Evolutionary conservation across 768 basidiomycete genomes (phyloP).

Genomic region (Crepidotus variabilis): DNA sequence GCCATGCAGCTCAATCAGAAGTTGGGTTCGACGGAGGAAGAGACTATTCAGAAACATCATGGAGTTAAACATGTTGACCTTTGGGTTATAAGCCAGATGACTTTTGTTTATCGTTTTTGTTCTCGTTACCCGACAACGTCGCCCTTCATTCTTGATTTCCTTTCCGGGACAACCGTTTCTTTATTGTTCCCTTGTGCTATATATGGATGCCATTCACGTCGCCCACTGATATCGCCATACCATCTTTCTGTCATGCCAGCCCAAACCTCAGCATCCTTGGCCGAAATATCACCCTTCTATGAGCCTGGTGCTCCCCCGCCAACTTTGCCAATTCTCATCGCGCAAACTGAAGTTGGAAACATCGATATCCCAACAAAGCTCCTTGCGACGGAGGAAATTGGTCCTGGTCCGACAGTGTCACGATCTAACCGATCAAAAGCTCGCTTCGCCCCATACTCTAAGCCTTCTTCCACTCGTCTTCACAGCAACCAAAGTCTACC

Average conservation of each 20-base stretch:
- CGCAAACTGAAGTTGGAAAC: slow-evolving; percentile 10
- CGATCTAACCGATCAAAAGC: background rate
- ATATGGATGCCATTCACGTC: too few species aligned
- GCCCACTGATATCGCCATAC: slow-evolving; percentile 2
- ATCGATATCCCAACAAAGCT: background rate
- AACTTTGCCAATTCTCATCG: slow-evolving; percentile 10
- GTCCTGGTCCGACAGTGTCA: slow-evolving; percentile 1
- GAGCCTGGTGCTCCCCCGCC: slow-evolving; percentile 15
- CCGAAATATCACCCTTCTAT: slow-evolving; percentile 9
- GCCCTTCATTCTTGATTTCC: background rate
- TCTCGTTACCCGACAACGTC: background rate
- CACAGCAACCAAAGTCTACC: background rate
- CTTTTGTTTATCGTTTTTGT: background rate
- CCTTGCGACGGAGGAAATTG: slow-evolving; percentile 9
- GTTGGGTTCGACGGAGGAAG: background rate
- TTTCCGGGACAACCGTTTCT: background rate
- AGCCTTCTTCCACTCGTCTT: background rate
- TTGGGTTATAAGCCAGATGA: background rate
- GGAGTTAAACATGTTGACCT: background rate
- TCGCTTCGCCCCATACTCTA: background rate
- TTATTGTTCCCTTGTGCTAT: background rate
- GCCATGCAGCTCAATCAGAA: slow-evolving; percentile 5
- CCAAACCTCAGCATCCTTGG: slow-evolving; percentile 2
- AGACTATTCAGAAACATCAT: background rate
- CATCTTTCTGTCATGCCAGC: background rate